A percentile compares a stretch with the other conserved stretches of the same genome.
These are phyloP conservation scores for Ammopiptanthus mongolicus DNA, from an alignment of 306 rosid genomes.

Conservation along the genomic window DNA sequence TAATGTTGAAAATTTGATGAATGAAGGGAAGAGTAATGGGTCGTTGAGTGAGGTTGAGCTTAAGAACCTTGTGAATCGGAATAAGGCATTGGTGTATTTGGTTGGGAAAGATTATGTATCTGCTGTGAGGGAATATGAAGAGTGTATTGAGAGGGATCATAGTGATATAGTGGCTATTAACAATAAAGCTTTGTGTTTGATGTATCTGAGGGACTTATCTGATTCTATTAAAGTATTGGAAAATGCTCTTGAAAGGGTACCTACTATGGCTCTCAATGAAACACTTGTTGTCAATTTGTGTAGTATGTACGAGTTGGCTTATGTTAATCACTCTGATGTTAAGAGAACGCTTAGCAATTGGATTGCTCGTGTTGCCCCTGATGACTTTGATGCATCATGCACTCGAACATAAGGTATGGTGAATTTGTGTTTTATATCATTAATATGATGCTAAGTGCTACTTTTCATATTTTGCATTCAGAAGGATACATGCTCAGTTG, in stretches of 20 bases:
- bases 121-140: constrained; percentile 90
- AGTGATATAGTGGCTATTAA: constrained; percentile 67
- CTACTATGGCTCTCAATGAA: constrained; percentile 80
- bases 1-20: constrained; percentile 48
- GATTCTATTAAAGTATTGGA: constrained; percentile 91
- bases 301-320: constrained; percentile 95
- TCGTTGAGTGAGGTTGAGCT: constrained; percentile 51
- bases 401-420: constrained; percentile 68
- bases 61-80: constrained; percentile 63
- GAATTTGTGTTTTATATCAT: constrained; percentile 7
- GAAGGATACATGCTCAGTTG: background rate
- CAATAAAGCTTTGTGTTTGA: constrained; percentile 87
- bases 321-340: constrained; percentile 85
- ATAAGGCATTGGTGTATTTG: constrained; percentile 74
- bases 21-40: constrained; percentile 37
- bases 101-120: constrained; percentile 90
- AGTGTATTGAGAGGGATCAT: constrained; percentile 75
- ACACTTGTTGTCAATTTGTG: constrained; percentile 83
- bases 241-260: constrained; percentile 83
- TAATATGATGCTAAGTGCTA: constrained; percentile 5
- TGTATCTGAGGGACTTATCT: constrained; percentile 86
- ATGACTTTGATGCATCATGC: constrained; percentile 78
- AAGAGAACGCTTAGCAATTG: constrained; percentile 89
- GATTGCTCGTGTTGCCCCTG: constrained; percentile 96
- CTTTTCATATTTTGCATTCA: background rate